Evolutionary conservation across 805 yeast species (phyloP).

Genomic region (Tetrapisispora taiwanensis): DNA sequence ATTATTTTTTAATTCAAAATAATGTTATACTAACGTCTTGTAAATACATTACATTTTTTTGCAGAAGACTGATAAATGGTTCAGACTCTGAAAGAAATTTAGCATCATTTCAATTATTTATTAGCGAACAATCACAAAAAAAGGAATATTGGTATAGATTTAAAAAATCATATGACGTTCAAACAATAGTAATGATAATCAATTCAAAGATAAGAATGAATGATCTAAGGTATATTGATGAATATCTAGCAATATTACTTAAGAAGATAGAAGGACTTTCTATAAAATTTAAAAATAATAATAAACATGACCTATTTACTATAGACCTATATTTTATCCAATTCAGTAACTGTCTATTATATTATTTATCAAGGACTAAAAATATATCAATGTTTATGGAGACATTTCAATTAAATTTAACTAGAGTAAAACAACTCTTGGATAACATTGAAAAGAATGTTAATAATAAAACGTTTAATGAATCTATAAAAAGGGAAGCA

Average conservation of each 20-base stretch:
- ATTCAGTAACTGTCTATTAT: conserved; percentile 16
- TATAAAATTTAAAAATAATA: too few relatives aligned
- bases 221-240: conserved; percentile 13
- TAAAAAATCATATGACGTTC: conserved; percentile 15
- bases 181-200: conserved; percentile 12
- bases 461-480: not conserved
- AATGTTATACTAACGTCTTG: conserved; percentile 15
- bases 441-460: not conserved
- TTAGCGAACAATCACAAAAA: conserved; percentile 10
- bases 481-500: not conserved
- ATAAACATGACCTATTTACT: not conserved
- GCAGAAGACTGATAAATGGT: conserved; percentile 17
- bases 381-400: conserved; percentile 17
- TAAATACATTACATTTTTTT: conserved; percentile 6
- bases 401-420: conserved; percentile 7
- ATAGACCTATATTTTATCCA: conserved; percentile 8
- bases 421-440: not conserved
- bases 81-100: conserved; percentile 21
- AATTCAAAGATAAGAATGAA: conserved; percentile 9
- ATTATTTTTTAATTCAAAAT: conserved; percentile 17
- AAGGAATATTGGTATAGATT: conserved; percentile 12
- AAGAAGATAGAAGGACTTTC: conserved; percentile 9
- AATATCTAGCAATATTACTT: conserved; percentile 17
- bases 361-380: conserved; percentile 11
- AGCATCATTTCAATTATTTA: conserved; percentile 21